phyloP scores from a whole-genome alignment of 1,139 yeast genomes.

The Debaryomycetaceae sp. region DNA sequence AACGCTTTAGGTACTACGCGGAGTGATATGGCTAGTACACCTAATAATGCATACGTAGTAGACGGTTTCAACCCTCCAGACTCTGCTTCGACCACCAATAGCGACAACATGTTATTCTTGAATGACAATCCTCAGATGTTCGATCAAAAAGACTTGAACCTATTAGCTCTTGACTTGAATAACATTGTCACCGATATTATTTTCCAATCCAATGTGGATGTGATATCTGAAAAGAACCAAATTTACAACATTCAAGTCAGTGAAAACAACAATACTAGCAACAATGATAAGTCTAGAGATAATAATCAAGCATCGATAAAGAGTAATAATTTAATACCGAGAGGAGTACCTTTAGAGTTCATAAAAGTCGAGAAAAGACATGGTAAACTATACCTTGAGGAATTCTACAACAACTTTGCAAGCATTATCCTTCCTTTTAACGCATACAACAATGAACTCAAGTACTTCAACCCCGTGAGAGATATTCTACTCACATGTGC shows the following conservation, averaged over 20 bases:
- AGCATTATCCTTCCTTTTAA: constrained; percentile 55
- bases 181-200: constrained; percentile 32
- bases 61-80: constrained; percentile 5
- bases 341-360: constrained; percentile 10
- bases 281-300: neutral
- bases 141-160: constrained; percentile 23
- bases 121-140: neutral
- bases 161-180: constrained; percentile 31
- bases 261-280: neutral
- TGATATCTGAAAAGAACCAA: neutral
- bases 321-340: neutral
- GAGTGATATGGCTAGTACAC: constrained; percentile 1
- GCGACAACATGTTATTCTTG: neutral
- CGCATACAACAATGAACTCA: constrained; percentile 28
- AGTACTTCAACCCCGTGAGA: constrained; percentile 50
- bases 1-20: neutral
- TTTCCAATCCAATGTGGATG: constrained; percentile 18
- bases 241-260: neutral
- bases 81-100: constrained; percentile 6
- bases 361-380: constrained; percentile 36
- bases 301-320: neutral
- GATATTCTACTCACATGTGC: constrained; percentile 58
- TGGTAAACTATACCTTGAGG: constrained; percentile 43
- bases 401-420: constrained; percentile 53
- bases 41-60: constrained; percentile 8